Conservation (phyloP, 345 rosid genomes). For the Bretschneidera sinensis region DNA sequence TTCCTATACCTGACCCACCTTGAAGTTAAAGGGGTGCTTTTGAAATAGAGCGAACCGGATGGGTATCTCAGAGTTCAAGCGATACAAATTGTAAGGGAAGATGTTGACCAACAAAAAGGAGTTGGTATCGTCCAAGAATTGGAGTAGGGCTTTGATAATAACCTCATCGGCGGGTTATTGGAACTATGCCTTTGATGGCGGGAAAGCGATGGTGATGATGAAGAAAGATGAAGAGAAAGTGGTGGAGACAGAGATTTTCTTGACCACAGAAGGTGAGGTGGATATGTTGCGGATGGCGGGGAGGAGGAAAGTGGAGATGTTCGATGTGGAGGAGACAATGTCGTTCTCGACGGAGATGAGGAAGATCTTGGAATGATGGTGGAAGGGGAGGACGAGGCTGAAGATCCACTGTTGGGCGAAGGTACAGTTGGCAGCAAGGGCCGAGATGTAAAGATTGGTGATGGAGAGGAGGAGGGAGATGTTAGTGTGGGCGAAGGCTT, state of each 20-base stretch:
- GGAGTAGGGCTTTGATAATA: conserved; percentile 64
- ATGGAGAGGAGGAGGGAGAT: conserved; percentile 73
- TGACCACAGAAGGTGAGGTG: conserved; percentile 48
- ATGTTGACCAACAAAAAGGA: conserved; percentile 77
- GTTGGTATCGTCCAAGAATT: conserved; percentile 58
- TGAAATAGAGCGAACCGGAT: conserved; percentile 81
- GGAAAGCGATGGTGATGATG: conserved; percentile 61
- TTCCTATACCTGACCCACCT: conserved; percentile 83
- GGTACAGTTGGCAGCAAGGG: conserved; percentile 70
- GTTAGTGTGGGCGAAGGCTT: conserved; percentile 76
- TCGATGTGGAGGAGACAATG: conserved; percentile 38
- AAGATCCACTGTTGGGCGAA: conserved; percentile 67
- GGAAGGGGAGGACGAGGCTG: conserved; percentile 70
- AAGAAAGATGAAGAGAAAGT: conserved; percentile 81
- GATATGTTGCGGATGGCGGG: conserved; percentile 68
- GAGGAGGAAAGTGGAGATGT: conserved; percentile 44
- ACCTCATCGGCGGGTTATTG: conserved; percentile 57
- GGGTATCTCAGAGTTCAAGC: conserved; percentile 62
- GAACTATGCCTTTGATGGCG: conserved; percentile 72
- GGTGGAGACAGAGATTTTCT: conserved; percentile 57
- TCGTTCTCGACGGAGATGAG: conserved; percentile 81
- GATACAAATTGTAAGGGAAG: conserved; percentile 76
- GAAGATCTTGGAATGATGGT: conserved; percentile 72
- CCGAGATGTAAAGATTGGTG: conserved; percentile 63
- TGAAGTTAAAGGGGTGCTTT: conserved; percentile 65